These are phyloP conservation scores for Cladophialophora psammophila DNA, from an alignment of 2,329 filamentous ascomycete genomes.

Conservation along the genomic window DNA sequence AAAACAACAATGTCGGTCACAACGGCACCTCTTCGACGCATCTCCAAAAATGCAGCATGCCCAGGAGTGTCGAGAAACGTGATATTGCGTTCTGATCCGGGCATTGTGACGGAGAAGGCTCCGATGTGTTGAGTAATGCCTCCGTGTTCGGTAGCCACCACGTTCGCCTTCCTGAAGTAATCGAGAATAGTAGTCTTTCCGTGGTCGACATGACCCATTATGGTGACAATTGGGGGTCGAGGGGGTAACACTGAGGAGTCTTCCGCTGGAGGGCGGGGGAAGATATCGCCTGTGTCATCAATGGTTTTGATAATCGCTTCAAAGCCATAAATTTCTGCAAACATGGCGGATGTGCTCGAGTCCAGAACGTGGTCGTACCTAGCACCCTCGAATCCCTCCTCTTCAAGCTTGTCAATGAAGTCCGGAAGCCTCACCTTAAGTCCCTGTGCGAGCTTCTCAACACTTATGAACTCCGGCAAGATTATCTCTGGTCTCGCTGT, in stretches of 20 bases:
- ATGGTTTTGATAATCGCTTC: constrained; percentile 76
- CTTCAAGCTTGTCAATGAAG: constrained; percentile 77
- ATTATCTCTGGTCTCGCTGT: constrained; percentile 68
- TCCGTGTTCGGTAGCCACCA: constrained; percentile 89
- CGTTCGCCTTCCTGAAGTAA: constrained; percentile 88
- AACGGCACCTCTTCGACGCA: constrained; percentile 93
- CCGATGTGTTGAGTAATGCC: constrained; percentile 99
- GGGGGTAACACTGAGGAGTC: constrained; percentile 72
- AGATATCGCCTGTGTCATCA: constrained; percentile 72
- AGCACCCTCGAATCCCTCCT: constrained; percentile 89
- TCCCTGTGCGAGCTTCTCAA: constrained; percentile 79
- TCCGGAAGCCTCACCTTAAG: constrained; percentile 73
- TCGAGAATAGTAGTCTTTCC: constrained; percentile 97
- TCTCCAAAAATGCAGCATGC: constrained; percentile 92
- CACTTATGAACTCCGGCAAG: constrained; percentile 89
- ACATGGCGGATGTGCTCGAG: constrained; percentile 85
- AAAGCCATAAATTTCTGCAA: constrained; percentile 91
- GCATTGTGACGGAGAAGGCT: constrained; percentile 90
- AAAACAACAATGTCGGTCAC: constrained; percentile 97
- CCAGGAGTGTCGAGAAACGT: constrained; percentile 98
- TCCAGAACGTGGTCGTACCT: constrained; percentile 85
- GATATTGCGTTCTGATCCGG: constrained; percentile 79
- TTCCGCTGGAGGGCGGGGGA: constrained; percentile 70
- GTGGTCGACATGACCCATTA: constrained; percentile 99
- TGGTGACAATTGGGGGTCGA: constrained; percentile 93